Conservation (phyloP, 192 early-diverging fungal genomes). For the Umbelopsis ramanniana region DNA sequence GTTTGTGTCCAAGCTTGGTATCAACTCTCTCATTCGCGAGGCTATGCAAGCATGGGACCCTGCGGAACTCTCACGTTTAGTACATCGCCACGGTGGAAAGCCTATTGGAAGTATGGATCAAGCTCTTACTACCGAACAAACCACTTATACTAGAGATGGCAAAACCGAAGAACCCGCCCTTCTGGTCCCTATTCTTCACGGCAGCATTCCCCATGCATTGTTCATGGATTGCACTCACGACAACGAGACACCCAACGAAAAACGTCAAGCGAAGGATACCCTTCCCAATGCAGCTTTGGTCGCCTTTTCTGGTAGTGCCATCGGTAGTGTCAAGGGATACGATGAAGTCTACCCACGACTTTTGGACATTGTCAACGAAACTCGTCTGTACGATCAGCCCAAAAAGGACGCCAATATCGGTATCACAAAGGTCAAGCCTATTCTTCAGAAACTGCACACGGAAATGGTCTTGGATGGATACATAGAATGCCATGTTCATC, state of each 20-base stretch:
- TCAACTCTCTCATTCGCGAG: constrained; percentile 96
- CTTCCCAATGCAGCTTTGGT: constrained; percentile 91
- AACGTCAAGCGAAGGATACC: constrained; percentile 87
- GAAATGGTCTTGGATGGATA: constrained; percentile 86
- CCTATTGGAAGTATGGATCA: constrained; percentile 85
- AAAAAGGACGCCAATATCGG: constrained; percentile 59
- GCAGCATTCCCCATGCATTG: constrained; percentile 87
- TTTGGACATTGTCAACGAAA: constrained; percentile 89
- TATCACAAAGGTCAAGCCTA: constrained; percentile 68
- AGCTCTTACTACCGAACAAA: constrained; percentile 58
- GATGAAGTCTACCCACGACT: constrained; percentile 92
- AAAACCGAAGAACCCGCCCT: constrained; percentile 25
- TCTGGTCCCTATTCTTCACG: constrained; percentile 70
- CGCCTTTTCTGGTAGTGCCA: constrained; percentile 87
- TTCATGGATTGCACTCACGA: constrained; percentile 99
- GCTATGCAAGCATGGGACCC: constrained; percentile 98
- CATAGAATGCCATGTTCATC: constrained; percentile 94
- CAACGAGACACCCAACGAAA: constrained; percentile 95
- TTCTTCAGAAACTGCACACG: constrained; percentile 76
- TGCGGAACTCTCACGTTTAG: constrained; percentile 84
- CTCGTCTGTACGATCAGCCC: constrained; percentile 72
- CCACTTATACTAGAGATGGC: constrained; percentile 35
- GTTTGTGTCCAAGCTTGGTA: constrained; percentile 92
- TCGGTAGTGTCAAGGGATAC: constrained; percentile 97
- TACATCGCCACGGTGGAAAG: constrained; percentile 91